A percentile compares a stretch with the other conserved stretches of the same genome.
Conservation (phyloP, 2,329 filamentous ascomycete genomes). For the Cladosporium cucumerinum region DNA sequence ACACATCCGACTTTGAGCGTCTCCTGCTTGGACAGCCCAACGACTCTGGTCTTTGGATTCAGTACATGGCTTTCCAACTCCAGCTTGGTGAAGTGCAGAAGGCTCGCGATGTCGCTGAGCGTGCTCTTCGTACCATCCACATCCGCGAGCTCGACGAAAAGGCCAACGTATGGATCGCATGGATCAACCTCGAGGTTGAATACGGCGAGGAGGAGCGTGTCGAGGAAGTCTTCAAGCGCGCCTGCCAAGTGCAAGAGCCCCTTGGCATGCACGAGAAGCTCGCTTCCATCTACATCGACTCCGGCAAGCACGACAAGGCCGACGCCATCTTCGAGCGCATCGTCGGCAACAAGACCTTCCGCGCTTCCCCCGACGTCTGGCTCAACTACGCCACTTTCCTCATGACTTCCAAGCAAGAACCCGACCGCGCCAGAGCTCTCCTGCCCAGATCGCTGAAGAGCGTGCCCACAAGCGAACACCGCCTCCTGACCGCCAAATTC, state of each 20-base stretch:
- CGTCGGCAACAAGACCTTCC: conserved; percentile 78
- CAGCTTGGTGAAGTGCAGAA: conserved; percentile 84
- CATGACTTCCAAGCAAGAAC: conserved; percentile 66
- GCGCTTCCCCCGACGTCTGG: conserved; percentile 77
- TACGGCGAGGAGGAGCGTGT: conserved; percentile 75
- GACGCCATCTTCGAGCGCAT: conserved; percentile 83
- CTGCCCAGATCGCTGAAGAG: conserved; percentile 82
- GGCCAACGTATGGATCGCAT: conserved; percentile 89
- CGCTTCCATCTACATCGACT: conserved; percentile 92
- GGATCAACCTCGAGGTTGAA: conserved; percentile 89
- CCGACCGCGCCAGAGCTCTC: conserved; percentile 72
- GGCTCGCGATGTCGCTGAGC: conserved; percentile 83
- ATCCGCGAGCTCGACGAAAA: conserved; percentile 90
- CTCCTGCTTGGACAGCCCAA: conserved; percentile 88
- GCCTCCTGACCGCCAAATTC: conserved; percentile 79
- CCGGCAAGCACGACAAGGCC: conserved; percentile 79
- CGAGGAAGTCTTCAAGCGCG: conserved; percentile 83
- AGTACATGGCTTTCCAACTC: conserved; percentile 99
- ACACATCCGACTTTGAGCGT: conserved; percentile 87
- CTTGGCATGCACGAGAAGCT: conserved; percentile 86
- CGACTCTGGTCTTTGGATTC: conserved; percentile 89
- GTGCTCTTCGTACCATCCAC: conserved; percentile 86
- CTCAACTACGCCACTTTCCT: conserved; percentile 94
- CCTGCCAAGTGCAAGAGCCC: conserved; percentile 89
- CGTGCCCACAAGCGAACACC: conserved; percentile 65